Evolutionary conservation across 176 grass and related monocot species (phyloP), one percentile per base, ranked within the genome.

Genomic region (Aechmea fasciata): DNA sequence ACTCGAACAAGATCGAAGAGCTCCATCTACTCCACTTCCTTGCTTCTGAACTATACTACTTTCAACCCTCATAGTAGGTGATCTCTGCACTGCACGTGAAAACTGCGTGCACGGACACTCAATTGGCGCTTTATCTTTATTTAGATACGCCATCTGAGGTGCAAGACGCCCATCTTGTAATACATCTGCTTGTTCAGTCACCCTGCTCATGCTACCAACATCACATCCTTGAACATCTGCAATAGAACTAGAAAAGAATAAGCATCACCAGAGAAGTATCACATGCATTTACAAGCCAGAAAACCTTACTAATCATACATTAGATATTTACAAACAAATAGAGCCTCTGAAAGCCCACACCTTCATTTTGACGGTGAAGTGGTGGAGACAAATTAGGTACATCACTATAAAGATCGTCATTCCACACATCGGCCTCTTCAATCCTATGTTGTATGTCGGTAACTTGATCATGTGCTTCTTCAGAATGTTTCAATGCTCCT

Each of bases 361-460:
- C 33, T 50, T 26, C 66, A 70, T 80, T 73, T 13, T 51, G 18
- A 28, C 50, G 48, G 49, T 61, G 25, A 14, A 54, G 66, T 26
- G 77, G 63, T 48, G 57, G 10, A 41, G 74, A 71, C 17, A 71
- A 63, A 10, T 41, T 66, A 69, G 68, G 69, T 79, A 70, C 10
- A 13, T 47, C 12, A 0, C 48, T 20, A 3, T 50, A 47, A 26
- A 67, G 28, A 69, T 59, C 70, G 25, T 81, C 67, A 76, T 78
- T 69, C 49, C 13, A 47, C 73, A 49, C 15, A 8, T 70, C 69
- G 67, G 18, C 47, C 61, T 81, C 71, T 71, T 65, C 78, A 65
- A 57, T 73, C 18, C 13, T 65, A 20, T 69, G 28, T 63, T 57
- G 25, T 26, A 28, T 64, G 52, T 59, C 13, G 28, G n/a, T 4